Conservation (phyloP, 129 eudicot species). For the Erigeron canadensis region DNA sequence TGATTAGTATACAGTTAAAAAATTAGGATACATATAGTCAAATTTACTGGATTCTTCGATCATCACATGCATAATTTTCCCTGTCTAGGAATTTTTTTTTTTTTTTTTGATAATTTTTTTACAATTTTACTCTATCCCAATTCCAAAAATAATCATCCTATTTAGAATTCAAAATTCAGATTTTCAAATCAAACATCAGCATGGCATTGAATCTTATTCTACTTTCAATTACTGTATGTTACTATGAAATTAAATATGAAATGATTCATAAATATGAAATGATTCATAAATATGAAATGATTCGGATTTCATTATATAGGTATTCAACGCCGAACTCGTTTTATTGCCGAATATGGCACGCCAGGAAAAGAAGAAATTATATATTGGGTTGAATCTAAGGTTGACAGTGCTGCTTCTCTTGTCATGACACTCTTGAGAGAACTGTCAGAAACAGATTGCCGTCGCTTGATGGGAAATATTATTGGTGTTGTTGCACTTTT, state of each 20-base stretch:
- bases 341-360: neutral
- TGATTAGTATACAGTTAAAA: neutral
- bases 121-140: too few relatives aligned
- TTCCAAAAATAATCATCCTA: too few relatives aligned
- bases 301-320: constrained; percentile 29
- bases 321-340: constrained; percentile 15
- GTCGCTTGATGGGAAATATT: constrained; percentile 20
- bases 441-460: neutral
- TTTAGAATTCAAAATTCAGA: neutral
- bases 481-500: constrained; percentile 80
- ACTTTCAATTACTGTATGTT: neutral
- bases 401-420: constrained; percentile 51
- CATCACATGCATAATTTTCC: neutral
- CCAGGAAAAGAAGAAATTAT: constrained; percentile 29
- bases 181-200: neutral
- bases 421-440: constrained; percentile 30
- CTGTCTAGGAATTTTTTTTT: neutral
- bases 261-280: too few relatives aligned
- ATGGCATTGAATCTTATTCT: neutral
- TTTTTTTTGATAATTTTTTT: too few relatives aligned
- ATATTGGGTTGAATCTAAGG: constrained; percentile 33
- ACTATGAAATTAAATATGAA: neutral
- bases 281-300: too few relatives aligned
- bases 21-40: too few relatives aligned
- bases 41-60: neutral